Evolutionary conservation across 441 rosid genomes (phyloP).

Genomic region (Theobroma grandiflorum): DNA sequence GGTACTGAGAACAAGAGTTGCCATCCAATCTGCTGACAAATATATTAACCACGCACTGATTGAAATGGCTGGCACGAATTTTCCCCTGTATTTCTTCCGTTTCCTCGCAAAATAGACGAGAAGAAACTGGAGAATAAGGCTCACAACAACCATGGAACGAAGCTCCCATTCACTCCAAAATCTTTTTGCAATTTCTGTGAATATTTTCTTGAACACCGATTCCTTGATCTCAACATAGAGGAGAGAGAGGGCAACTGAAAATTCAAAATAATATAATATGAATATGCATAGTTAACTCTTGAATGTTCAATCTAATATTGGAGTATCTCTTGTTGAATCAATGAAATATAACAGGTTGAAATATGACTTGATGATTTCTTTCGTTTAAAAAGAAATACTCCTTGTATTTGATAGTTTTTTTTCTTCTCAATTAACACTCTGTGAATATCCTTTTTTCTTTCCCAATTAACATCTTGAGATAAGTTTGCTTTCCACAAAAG

Average conservation of each 20-base stretch:
- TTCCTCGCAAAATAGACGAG: background rate
- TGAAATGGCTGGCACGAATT: background rate
- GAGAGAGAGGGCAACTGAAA: slow-evolving; percentile 18
- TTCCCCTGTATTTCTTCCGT: background rate
- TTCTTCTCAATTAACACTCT: no score
- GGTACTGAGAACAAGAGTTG: background rate
- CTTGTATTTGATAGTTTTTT: no score
- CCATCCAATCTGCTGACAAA: slow-evolving; percentile 5
- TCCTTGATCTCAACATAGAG: slow-evolving; percentile 6
- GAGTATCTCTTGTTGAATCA: no score
- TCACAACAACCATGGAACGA: background rate
- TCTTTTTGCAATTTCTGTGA: background rate
- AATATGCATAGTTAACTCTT: no score
- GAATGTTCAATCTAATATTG: no score
- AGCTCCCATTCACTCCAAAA: slow-evolving; percentile 12
- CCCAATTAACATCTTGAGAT: no score
- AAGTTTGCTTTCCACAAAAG: no score
- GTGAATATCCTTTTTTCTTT: no score
- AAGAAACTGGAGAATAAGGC: background rate
- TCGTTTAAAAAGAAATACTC: no score
- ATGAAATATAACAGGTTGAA: no score
- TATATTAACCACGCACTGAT: background rate
- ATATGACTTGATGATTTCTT: no score
- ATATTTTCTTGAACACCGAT: background rate
- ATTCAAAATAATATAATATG: background rate